Conservation (phyloP, 2,329 filamentous ascomycete species). For the Calonectria honghensis region DNA sequence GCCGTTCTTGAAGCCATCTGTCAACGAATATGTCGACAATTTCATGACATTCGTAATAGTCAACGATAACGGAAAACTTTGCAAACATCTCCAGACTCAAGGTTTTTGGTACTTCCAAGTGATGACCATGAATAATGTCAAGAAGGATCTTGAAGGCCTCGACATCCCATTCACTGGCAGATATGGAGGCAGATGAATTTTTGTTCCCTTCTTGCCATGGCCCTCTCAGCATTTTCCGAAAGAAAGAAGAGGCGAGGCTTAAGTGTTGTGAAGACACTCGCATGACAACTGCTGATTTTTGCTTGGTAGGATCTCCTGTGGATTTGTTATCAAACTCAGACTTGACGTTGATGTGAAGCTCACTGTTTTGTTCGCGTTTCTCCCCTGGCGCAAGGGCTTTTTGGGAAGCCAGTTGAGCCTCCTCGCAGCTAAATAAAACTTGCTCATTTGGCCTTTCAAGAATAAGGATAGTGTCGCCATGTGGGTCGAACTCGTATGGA, state of each 20-base stretch:
- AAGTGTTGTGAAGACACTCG: slow-evolving; percentile 56
- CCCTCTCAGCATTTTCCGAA: slow-evolving; percentile 43
- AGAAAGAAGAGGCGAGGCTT: slow-evolving; percentile 43
- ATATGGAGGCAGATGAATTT: not conserved
- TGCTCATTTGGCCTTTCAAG: slow-evolving; percentile 7
- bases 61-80: slow-evolving; percentile 66
- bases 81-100: slow-evolving; percentile 64
- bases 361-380: not conserved
- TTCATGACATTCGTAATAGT: slow-evolving; percentile 65
- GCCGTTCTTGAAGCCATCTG: slow-evolving; percentile 59
- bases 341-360: not conserved
- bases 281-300: slow-evolving; percentile 12
- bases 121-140: slow-evolving; percentile 67
- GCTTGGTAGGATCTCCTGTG: not conserved
- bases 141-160: slow-evolving; percentile 64
- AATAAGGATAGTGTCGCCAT: not conserved
- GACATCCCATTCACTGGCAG: slow-evolving; percentile 55
- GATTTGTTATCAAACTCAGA: not conserved
- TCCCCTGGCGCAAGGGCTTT: not conserved
- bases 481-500: not conserved
- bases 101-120: slow-evolving; percentile 61
- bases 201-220: slow-evolving; percentile 23
- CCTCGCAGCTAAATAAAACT: not conserved
- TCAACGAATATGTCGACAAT: slow-evolving; percentile 64
- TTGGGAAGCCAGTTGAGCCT: not conserved